Base-by-base conservation (phyloP, 169 alveolate genomes). In the Cyclospora cayetanensis region DNA sequence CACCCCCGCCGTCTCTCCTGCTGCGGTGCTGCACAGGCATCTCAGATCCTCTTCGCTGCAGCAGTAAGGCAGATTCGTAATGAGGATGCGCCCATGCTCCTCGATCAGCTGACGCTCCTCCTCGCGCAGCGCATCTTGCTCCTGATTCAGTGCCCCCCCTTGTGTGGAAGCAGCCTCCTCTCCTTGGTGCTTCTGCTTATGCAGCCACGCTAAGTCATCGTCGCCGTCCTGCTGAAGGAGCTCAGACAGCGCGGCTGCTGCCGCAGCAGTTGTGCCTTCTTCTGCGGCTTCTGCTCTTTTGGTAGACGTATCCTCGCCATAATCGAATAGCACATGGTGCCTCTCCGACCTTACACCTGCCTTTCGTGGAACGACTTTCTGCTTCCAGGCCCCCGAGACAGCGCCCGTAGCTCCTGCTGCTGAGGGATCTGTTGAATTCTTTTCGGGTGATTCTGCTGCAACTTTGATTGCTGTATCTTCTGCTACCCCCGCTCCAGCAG, bases 31-130 rank as follows among this genome's bases (percentile, higher is more conserved):
- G 68, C 76, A 39, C 82, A 31, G 41, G 63, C 83, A 91, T 20
- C 11, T 93, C 95, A 98, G 93, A 55, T 97, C 98, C 37, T 96
- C 98, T 79, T 97, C 99, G 46, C 98, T 96, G 50, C 97, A 95
- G 43, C 93, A 93, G 95, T 96, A 97, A 22, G 99, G 98, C 31
- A 98, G 95, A 92, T 98, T 98, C 94, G 96, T 93, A 42, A 97
- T 65, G 80, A 97, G 91, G 60, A 97, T 92, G 85, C 98, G 95
- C 42, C 95, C 95, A 65, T 95, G 87, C 60, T 76, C 95, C 39
- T 35, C 91, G 12, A 94, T 94, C 74, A 86, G 79, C 79, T 34
- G 90, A 29, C 25, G 11, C 63, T 27, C 25, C 60, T 4, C 4
- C 66, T 27, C 12, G 65, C 0, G 52, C 37, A 1, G 11, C 35